Evolutionary conservation across 768 basidiomycete genomes (phyloP).

Genomic region (Nevesoporus exiguus): DNA sequence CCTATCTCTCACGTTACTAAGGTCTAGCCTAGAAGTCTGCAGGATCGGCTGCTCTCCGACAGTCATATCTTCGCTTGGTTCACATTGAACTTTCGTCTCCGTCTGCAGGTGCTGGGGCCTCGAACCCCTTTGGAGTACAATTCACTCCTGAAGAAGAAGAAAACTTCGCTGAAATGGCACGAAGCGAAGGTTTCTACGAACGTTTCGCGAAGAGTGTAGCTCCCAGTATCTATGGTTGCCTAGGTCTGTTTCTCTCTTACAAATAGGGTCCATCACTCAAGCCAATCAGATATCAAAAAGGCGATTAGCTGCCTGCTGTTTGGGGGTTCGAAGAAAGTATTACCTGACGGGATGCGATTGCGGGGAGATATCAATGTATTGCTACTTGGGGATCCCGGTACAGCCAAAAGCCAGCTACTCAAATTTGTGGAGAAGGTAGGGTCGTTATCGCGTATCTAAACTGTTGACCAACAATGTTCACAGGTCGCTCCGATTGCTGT

Average conservation of each 20-base stretch:
- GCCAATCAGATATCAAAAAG: slow-evolving; percentile 88
- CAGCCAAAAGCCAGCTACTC: slow-evolving; percentile 95
- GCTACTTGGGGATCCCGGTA: slow-evolving; percentile 95
- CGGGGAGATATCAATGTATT: slow-evolving; percentile 98
- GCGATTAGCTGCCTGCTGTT: slow-evolving; percentile 95
- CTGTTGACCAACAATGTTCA: slow-evolving; percentile 1
- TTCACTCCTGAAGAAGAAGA: slow-evolving; percentile 97
- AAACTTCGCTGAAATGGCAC: slow-evolving; percentile 88
- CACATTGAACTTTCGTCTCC: slow-evolving; percentile 89
- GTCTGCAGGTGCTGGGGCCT: slow-evolving; percentile 62
- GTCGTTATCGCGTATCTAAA: neutral
- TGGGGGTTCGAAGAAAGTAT: slow-evolving; percentile 93
- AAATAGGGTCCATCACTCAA: slow-evolving; percentile 6
- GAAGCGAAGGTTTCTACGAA: slow-evolving; percentile 89
- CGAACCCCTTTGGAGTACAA: slow-evolving; percentile 82
- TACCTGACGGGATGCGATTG: slow-evolving; percentile 96
- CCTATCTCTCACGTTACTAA: neutral
- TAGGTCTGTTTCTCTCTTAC: slow-evolving; percentile 50
- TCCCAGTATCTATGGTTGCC: slow-evolving; percentile 94
- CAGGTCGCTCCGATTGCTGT: slow-evolving; percentile 97
- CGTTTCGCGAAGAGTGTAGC: slow-evolving; percentile 91
- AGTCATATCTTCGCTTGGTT: slow-evolving; percentile 90
- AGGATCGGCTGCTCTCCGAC: slow-evolving; percentile 85
- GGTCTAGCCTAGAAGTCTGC: slow-evolving; percentile 56
- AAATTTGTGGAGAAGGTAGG: slow-evolving; percentile 96